Conservation (phyloP, 192 early-diverging fungal genomes). For the Linnemannia exigua region DNA sequence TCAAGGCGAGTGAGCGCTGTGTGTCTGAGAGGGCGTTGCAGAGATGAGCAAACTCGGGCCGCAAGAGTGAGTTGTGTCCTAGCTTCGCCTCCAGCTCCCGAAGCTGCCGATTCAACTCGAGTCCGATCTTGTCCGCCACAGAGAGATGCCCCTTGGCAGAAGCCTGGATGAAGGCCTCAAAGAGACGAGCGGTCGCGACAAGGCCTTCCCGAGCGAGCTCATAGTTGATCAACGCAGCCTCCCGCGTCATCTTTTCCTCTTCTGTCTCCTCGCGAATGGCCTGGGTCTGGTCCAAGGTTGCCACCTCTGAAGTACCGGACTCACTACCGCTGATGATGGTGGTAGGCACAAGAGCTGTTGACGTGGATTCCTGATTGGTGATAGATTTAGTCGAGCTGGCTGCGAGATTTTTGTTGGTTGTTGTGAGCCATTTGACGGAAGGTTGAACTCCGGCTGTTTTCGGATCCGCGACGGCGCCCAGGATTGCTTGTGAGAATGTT, state of each 20-base stretch:
- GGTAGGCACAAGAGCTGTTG: background rate
- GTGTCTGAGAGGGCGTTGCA: slow-evolving; percentile 14
- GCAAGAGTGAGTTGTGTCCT: slow-evolving; percentile 5
- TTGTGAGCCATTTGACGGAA: background rate
- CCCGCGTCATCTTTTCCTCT: background rate
- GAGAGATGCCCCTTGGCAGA: slow-evolving; percentile 23
- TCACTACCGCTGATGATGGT: background rate
- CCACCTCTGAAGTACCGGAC: background rate
- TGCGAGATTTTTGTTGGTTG: background rate
- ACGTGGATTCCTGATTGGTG: background rate
- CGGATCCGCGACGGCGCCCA: background rate
- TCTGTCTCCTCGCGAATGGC: background rate
- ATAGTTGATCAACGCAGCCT: background rate
- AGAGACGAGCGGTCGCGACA: slow-evolving; percentile 14
- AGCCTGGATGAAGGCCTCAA: slow-evolving; percentile 27
- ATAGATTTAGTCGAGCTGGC: background rate
- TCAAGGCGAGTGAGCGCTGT: slow-evolving; percentile 8
- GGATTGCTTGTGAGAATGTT: background rate
- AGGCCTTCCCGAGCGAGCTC: slow-evolving; percentile 11
- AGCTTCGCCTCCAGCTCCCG: slow-evolving; percentile 21
- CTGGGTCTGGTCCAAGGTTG: background rate
- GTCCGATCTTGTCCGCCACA: slow-evolving; percentile 34
- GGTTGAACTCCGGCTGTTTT: background rate
- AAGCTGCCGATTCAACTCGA: slow-evolving; percentile 16
- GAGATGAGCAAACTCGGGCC: slow-evolving; percentile 6